A percentile compares a stretch with the other conserved stretches of the same genome.
Evolutionary conservation across 2,329 filamentous ascomycete species (phyloP).

Genomic region (Apiospora marii): DNA sequence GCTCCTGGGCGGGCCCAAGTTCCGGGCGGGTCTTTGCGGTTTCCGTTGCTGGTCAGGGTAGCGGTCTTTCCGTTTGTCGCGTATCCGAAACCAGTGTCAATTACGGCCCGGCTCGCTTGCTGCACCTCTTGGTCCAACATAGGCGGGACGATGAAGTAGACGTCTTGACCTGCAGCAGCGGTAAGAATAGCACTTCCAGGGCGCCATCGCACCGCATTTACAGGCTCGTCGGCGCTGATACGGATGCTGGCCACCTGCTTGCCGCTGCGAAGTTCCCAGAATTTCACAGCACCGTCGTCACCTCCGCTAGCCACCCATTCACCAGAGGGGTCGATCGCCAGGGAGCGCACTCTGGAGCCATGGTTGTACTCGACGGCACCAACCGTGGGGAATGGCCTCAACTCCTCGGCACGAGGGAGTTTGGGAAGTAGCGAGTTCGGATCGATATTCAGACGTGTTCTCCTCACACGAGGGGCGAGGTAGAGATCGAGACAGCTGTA

Average conservation of each 20-base stretch:
- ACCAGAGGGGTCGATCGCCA: conserved; percentile 86
- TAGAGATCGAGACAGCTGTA: conserved; percentile 84
- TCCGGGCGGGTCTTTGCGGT: conserved; percentile 77
- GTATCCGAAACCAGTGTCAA: conserved; percentile 94
- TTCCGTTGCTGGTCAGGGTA: conserved; percentile 59
- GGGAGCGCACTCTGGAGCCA: conserved; percentile 83
- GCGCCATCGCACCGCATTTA: conserved; percentile 89
- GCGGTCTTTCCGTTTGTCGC: conserved; percentile 72
- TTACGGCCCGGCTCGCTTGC: conserved; percentile 74
- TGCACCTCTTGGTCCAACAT: conserved; percentile 77
- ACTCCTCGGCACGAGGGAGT: conserved; percentile 88
- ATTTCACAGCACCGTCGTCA: conserved; percentile 88
- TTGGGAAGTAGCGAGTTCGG: conserved; percentile 92
- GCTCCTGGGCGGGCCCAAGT: conserved; percentile 84
- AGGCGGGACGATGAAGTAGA: conserved; percentile 84
- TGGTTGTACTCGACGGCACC: conserved; percentile 92
- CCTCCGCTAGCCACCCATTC: conserved; percentile 90
- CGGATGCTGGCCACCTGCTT: conserved; percentile 83
- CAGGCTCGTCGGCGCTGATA: conserved; percentile 78
- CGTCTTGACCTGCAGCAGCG: conserved; percentile 82
- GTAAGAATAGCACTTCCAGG: conserved; percentile 86
- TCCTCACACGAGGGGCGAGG: conserved; percentile 90
- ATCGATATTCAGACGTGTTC: conserved; percentile 96
- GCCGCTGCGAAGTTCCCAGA: conserved; percentile 89
- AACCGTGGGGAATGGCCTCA: conserved; percentile 93